Base-by-base conservation (phyloP, 108 stramenopile genomes). In the Nitzschia sp. region DNA sequence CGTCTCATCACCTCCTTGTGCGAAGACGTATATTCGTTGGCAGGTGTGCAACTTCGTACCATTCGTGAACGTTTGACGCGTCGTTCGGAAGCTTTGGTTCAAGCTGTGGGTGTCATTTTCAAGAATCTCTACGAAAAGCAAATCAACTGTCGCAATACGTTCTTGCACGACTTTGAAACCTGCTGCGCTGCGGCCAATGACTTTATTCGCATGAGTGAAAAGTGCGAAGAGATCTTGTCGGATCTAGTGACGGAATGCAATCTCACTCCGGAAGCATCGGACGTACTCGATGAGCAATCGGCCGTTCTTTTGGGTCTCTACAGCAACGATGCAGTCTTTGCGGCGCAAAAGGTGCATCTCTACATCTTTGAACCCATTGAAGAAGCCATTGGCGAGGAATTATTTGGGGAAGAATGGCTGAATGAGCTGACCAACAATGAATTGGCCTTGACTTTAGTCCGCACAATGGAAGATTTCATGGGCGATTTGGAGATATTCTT, bases 181-280 rank as follows among this genome's bases (percentile, higher is more conserved):
- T 89, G 89, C 53, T 94, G 92, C 63, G 92, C 92, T 6, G 89
- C 92, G 27, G 73, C 89, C 21, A 94, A 94, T 69, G 92, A 94
- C 63, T 94, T 94, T 75, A 72, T 86, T 63, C 87, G 92, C 5
- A 91, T 94, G 89, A 91, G 87, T 53, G 92, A 94, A 33, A 80
- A 88, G 63, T 86, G 85, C 54, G 92, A 94, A 65, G 89, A 91
- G 59, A 78, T 91, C 30, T 59, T 90, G 29, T 62, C 56, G 0
- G 92, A 94, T 32, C 59, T 94, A 4, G 53, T 77, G 53, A 80
- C 78, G 5, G 78, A 87, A 64, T 83, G 78, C 54, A 83, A 91
- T 60, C 79, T 91, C 17, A 62, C 85, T 1, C 57, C 57, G 28
- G 57, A 19, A 4, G 74, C 79, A 3, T 75, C 83, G 27, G 77